Base-by-base conservation (phyloP, 345 rosid genomes). In the Balakata baccata region DNA sequence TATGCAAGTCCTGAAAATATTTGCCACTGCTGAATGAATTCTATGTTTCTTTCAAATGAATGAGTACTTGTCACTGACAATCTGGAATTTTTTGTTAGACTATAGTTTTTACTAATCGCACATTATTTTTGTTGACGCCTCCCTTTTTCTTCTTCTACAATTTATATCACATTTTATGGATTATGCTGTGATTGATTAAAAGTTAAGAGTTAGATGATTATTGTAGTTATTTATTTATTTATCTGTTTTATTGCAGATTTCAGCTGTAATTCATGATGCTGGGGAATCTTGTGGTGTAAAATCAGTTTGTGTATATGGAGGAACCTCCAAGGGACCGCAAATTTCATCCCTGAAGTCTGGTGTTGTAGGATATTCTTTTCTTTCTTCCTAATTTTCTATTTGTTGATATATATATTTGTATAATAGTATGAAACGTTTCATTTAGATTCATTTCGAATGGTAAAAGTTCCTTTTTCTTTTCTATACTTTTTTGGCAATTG, bases 231-330 rank as follows among this genome's bases (percentile, higher is more conserved):
- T 39, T 69, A 59, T 58, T 77, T 20, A 68, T 41, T 20, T 38
- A 20, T 37, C 4, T 20, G 23, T 56, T 13, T 13, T 62, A 64
- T 60, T 68, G 77, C 83, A 95, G 99, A 92, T 95, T 84, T 88
- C 85, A 54, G 89, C 71, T 79, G 98, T 95, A 70, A 52, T 92
- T 81, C 83, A 71, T 34, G 88, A 86, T 84, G 98, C 98, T 82
- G 99, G 97, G 68, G 82, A 84, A 75, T 80, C 96, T 12, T 89
- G 92, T 68, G 88, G 89, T 17, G 78, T 92, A 74, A 84, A 74
- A 68, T 89, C 99, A 47, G 89, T 91, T 52, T 95, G 92, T 78
- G 69, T 95, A 59, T 95, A 91, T 77, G 96, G 99, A 78, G 99
- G 99, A 87, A 84, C 87, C 12, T 77, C 97, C 13, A 95, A 95